Conservation (phyloP, 2,329 filamentous ascomycete species). For the Colletotrichum filicis region DNA sequence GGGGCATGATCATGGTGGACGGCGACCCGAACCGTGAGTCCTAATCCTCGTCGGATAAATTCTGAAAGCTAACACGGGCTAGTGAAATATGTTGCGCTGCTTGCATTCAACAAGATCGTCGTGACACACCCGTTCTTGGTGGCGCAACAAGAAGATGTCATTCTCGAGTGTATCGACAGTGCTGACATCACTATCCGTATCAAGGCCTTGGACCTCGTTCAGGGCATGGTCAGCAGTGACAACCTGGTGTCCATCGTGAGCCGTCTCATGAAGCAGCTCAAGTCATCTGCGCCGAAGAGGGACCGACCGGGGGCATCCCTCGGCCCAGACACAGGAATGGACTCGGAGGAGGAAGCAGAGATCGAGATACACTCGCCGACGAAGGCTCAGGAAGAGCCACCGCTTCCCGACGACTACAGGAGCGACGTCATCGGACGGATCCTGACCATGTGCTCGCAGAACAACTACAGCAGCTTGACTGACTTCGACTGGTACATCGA, state of each 20-base stretch:
- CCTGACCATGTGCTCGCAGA: slow-evolving; percentile 87
- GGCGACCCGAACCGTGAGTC: slow-evolving; percentile 90
- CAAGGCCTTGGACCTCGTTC: slow-evolving; percentile 89
- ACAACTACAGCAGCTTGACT: slow-evolving; percentile 85
- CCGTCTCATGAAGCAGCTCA: slow-evolving; percentile 87
- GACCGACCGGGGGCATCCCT: slow-evolving; percentile 61
- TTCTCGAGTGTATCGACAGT: slow-evolving; percentile 95
- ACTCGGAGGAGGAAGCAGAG: slow-evolving; percentile 64
- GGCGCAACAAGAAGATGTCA: slow-evolving; percentile 93
- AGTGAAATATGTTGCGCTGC: slow-evolving; percentile 95
- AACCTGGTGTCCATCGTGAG: slow-evolving; percentile 88
- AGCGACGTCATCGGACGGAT: slow-evolving; percentile 85
- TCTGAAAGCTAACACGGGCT: slow-evolving; percentile 11
- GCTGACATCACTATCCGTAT: slow-evolving; percentile 95
- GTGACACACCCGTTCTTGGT: slow-evolving; percentile 88
- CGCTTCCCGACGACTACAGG: slow-evolving; percentile 87
- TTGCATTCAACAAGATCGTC: slow-evolving; percentile 97
- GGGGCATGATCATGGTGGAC: slow-evolving; percentile 93
- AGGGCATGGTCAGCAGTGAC: slow-evolving; percentile 91
- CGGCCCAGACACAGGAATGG: slow-evolving; percentile 48
- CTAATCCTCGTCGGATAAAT: neutral
- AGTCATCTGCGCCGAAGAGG: slow-evolving; percentile 66
- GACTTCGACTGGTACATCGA: slow-evolving; percentile 99
- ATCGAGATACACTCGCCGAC: slow-evolving; percentile 50
- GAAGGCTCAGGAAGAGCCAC: slow-evolving; percentile 58